Evolutionary conservation across 2,329 filamentous ascomycete species (phyloP), one percentile per base, ranked within the genome.

Genomic region (Colletotrichum sojae): DNA sequence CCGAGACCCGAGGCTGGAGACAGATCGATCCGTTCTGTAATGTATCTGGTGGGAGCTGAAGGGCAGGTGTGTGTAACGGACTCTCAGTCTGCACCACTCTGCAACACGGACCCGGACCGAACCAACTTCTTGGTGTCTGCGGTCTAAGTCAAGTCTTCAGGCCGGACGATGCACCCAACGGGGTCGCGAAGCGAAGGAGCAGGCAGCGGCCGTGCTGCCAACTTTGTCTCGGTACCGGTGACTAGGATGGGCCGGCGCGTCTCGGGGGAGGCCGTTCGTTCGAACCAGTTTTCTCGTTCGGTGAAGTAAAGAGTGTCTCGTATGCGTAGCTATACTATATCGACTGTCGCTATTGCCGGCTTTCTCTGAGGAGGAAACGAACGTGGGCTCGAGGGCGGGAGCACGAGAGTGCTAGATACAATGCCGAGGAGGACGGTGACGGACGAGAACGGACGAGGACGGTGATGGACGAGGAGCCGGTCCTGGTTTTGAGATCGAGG

Each of bases 91-190:
- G 62, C 18, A 25, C 22, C 22, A 25, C 22, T 25, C 40, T 69
- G 66, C 66, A 66, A 69, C 61, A 56, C 55, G 67, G 51, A 69
- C 62, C 25, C 45, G 43, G 55, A 51, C 66, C 51, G 67, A 61
- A 62, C 67, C 67, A 69, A 67, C 49, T 66, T 66, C 31, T 67
- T 55, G 67, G 67, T 69, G 31, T 49, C 54, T 60, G 39, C 53
- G 62, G 27, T 55, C 22, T 25, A 25, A 25, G 22, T 25, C 22
- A 25, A 25, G 22, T 25, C 27, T 27, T 59, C 54, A 69, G 49
- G 66, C 65, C 66, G 61, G 66, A 69, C 61, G 66, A 54, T 55
- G 60, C 54, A 49, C 31, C 66, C 66, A 69, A 69, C 54, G 65
- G 61, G 61, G 20, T 64, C 55, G 65, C 46, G 60, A 54, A 40